Evolutionary conservation across 108 stramenopile genomes (phyloP), one percentile per base, ranked within the genome.

Genomic region (Pinguiococcus pyrenoidosus): DNA sequence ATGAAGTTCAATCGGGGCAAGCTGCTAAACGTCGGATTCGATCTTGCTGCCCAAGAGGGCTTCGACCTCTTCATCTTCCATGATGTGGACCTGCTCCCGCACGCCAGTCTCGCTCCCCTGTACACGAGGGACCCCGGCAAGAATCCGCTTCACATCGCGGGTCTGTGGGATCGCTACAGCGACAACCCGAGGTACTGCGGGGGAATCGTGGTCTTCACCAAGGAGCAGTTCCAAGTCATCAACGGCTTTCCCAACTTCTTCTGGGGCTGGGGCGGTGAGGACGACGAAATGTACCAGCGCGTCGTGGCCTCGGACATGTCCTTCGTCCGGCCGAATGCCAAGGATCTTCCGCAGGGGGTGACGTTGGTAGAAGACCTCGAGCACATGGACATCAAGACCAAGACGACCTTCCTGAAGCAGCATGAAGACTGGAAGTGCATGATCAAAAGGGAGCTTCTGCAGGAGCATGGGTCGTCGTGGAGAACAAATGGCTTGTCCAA

Each of bases 221-320:
- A 56, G 30, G 38, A 47, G 17, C 82, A 89, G 54, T 92, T 85
- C 57, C 83, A 80, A 35, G 59, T 62, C 2, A 91, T 95, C 57
- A 96, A 99, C 68, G 95, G 75, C 87, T 96, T 85, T 59, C 97
- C 97, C 27, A 90, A 90, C 39, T 89, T 74, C 17, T 96, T 88
- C 63, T 95, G 96, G 96, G 98, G 97, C 20, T 99, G 98, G 98
- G 98, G 98, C 23, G 98, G 98, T 0, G 98, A 99, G 66, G 98
- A 99, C 59, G 98, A 99, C 53, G 98, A 96, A 58, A 78, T 99
- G 81, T 81, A 83, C 46, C 77, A 74, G 23, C 44, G 77, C 26
- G 36, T 68, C 25, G 39, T 40, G 7, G 64, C 54, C 55, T 55
- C 49, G 6, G 8, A n/a, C 7, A 21, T 3, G 53, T 12, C 21